Conservation (phyloP, 306 rosid genomes). For the Chamaecrista fasciculata region DNA sequence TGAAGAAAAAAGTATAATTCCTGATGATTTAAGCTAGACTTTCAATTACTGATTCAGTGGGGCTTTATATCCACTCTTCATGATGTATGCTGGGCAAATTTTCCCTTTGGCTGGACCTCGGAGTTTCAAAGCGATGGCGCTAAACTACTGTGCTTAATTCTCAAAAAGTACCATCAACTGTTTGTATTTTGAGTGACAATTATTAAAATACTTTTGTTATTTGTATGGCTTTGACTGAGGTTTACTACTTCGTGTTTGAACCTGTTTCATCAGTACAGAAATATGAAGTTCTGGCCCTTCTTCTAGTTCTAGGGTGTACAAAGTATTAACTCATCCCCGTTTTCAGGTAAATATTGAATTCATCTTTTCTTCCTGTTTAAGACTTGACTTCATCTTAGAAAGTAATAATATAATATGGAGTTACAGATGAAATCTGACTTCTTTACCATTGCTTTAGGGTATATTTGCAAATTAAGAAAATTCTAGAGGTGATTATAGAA, state of each 20-base stretch:
- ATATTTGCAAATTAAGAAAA: too few species aligned
- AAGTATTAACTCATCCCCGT: neutral
- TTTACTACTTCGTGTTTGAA: neutral
- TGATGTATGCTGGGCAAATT: constrained; percentile 13
- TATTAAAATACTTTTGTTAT: neutral
- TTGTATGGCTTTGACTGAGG: neutral
- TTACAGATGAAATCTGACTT: neutral
- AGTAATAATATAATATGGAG: neutral
- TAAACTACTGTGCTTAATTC: constrained; percentile 8
- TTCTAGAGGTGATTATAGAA: too few species aligned
- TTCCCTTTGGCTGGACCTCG: neutral
- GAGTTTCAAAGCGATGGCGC: constrained; percentile 3
- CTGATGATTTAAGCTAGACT: neutral
- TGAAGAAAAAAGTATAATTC: neutral
- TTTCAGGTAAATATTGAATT: neutral
- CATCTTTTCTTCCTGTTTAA: neutral
- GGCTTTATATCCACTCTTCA: neutral
- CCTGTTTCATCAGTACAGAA: constrained; percentile 3
- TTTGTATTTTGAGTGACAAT: constrained; percentile 23
- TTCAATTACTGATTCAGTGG: constrained; percentile 11
- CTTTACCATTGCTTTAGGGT: too few species aligned
- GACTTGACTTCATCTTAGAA: too few species aligned
- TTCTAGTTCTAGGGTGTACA: neutral
- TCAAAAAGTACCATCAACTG: neutral
- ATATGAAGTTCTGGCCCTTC: neutral